phyloP scores from a whole-genome alignment of 768 basidiomycete genomes.

The Psilocybe subaeruginosa region DNA sequence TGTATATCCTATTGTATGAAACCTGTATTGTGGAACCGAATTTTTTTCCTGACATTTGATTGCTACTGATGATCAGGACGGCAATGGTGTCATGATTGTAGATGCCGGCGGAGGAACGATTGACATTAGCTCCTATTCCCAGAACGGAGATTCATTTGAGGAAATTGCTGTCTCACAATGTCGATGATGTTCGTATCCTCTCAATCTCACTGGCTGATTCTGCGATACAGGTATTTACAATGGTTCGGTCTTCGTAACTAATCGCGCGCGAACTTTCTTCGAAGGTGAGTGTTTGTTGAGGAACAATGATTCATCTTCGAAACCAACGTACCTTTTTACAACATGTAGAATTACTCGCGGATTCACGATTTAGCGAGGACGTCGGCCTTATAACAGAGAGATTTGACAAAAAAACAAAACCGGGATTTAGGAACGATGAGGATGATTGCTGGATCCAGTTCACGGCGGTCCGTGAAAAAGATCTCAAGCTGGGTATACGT shows the following conservation, averaged over 20 bases:
- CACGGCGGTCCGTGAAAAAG: constrained; percentile 39
- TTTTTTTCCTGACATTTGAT: not conserved
- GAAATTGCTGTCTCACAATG: constrained; percentile 51
- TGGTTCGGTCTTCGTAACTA: constrained; percentile 53
- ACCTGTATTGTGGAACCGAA: not conserved
- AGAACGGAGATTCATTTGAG: constrained; percentile 34
- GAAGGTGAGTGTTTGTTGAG: constrained; percentile 29
- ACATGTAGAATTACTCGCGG: constrained; percentile 34
- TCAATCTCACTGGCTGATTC: not conserved
- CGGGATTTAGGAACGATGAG: constrained; percentile 34
- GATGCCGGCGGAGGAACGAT: constrained; percentile 68
- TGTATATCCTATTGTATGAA: not conserved
- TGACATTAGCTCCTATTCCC: constrained; percentile 56
- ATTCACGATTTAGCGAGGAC: constrained; percentile 40
- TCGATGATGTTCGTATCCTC: constrained; percentile 17
- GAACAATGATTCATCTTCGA: not conserved
- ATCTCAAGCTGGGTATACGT: constrained; percentile 37
- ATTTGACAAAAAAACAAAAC: constrained; percentile 48
- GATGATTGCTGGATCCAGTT: constrained; percentile 44
- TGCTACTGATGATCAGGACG: not conserved
- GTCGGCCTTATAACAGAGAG: constrained; percentile 35
- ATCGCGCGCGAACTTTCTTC: constrained; percentile 35
- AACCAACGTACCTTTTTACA: not conserved
- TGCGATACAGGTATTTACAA: constrained; percentile 40
- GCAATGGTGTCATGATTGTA: constrained; percentile 40